Base-by-base conservation (phyloP, 169 alveolate species). In the Plasmodium billcollinsi region DNA sequence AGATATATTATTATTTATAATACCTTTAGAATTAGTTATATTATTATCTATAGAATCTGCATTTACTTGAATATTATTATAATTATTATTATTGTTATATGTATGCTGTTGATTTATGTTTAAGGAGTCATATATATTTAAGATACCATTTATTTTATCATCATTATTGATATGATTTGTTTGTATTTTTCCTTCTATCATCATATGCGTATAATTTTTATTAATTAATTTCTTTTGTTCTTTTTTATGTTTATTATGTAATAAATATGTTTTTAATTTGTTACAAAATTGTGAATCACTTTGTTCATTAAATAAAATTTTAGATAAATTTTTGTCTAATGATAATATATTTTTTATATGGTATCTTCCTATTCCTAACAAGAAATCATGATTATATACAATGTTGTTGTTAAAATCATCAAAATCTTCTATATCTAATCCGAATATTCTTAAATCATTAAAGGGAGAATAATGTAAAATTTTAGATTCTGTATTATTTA, bases 371-470 rank as follows among this genome's bases (percentile, higher is more conserved):
- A 92, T 75, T 5, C 95, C 95, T 24, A 92, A 33, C 12, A 92
- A 67, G 72, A 73, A 92, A 65, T 86, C 78, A 20, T 89, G 72
- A 26, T 92, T 90, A 26, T 83, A 89, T 3, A 72, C 20, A 12
- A 92, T 85, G 52, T 78, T 88, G 21, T 88, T 74, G 78, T 92
- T 92, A 74, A 92, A 88, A 18, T 72, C 85, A 18, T 71, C 88
- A 74, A 92, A 92, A 74, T 92, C 95, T 47, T 88, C 90, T 33
- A 92, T 78, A 88, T 92, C 95, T 50, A 92, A 50, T 9, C 93
- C 95, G 12, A 92, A 73, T 20, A 92, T 58, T 33, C 93, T 85
- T 58, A 88, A 59, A 54, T 92, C 93, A 47, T 90, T 92, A 43
- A 92, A 76, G 45, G 95, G 88, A 39, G 76, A 45, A 47, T 88